phyloP scores from a whole-genome alignment of 1,284 basidiomycete genomes.

The Leccinum solheimii region DNA sequence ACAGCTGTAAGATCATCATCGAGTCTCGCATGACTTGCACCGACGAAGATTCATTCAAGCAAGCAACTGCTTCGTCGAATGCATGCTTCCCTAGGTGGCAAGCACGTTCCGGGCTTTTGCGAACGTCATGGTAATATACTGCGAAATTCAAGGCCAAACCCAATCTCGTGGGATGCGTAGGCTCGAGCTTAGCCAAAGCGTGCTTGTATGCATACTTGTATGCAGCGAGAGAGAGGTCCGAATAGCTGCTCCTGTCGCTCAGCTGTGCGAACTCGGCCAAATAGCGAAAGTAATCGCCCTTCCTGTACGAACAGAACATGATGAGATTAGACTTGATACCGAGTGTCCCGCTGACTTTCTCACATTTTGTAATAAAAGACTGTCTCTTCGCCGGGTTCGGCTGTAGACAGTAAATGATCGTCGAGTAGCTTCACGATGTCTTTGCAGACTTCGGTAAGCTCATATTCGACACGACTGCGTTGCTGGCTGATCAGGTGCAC shows the following conservation, averaged over 20 bases:
- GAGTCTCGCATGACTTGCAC: slow-evolving; percentile 57
- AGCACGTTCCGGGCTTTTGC: slow-evolving; percentile 88
- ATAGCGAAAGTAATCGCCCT: slow-evolving; percentile 71
- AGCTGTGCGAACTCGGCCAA: slow-evolving; percentile 61
- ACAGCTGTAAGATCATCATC: slow-evolving; percentile 63
- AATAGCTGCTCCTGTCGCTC: slow-evolving; percentile 49
- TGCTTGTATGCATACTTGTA: slow-evolving; percentile 70
- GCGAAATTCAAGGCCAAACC: slow-evolving; percentile 96
- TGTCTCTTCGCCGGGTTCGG: slow-evolving; percentile 58
- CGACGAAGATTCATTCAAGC: slow-evolving; percentile 43
- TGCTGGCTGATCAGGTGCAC: slow-evolving; percentile 51
- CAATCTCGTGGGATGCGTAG: slow-evolving; percentile 72
- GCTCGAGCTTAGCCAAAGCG: slow-evolving; percentile 55
- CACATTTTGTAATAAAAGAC: slow-evolving; percentile 74
- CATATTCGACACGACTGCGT: slow-evolving; percentile 55
- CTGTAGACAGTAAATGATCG: slow-evolving; percentile 53
- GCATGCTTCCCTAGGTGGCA: slow-evolving; percentile 85
- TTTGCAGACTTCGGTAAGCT: slow-evolving; percentile 56
- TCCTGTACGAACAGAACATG: slow-evolving; percentile 41
- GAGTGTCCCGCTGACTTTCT: slow-evolving; percentile 18
- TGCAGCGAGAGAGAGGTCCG: slow-evolving; percentile 56
- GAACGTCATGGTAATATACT: slow-evolving; percentile 96
- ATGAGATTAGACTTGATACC: slow-evolving; percentile 12
- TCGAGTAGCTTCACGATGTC: slow-evolving; percentile 60
- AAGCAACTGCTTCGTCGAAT: slow-evolving; percentile 65